Evolutionary conservation across 768 basidiomycete species (phyloP), one percentile per base, ranked within the genome.

Genomic region (Leccinellum luteum): DNA sequence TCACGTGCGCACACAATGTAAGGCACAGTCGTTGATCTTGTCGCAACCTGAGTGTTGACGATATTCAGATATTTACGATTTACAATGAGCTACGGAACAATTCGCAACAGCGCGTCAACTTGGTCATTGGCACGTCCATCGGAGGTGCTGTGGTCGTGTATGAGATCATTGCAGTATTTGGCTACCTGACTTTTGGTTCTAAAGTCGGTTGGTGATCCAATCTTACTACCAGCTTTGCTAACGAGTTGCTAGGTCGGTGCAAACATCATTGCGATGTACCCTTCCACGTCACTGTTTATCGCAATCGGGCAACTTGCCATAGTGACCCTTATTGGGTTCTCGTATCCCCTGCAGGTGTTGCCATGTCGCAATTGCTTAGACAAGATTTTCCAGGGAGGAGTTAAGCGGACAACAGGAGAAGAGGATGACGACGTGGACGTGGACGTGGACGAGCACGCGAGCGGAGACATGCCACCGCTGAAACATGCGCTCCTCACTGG

Each of bases 251-350:
- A 91, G 85, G 93, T 98, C 61, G 88, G 90, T 31, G 84, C 89
- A 38, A 97, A 98, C 74, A 90, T 98, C 65, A 91, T 98, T 62
- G 92, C 92, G 23, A 97, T 96, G 91, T 94, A 93, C 67, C 90
- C 90, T 4, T 83, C 87, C 6, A 94, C 92, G 0, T 94, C 94
- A 35, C 74, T 95, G 43, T 93, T 97, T 74, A 89, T 99, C 62
- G 94, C 96, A 31, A 66, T 95, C 57, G 96, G 96, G 9, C 93
- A 97, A 66, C 75, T 96, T 10, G 97, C 95, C 12, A 97, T 99
- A 69, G 89, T 93, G 38, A 75, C 91, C 48, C 81, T 96, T 27
- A 94, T 98, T 56, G 76, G 93, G 55, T 92, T 96, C 67, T 94
- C 92, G 17, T 96, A 99, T 72, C 95, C 97, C 0, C 71, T 99